Base-by-base conservation (phyloP, 768 basidiomycete genomes). In the Kwoniella newhampshirensis region DNA sequence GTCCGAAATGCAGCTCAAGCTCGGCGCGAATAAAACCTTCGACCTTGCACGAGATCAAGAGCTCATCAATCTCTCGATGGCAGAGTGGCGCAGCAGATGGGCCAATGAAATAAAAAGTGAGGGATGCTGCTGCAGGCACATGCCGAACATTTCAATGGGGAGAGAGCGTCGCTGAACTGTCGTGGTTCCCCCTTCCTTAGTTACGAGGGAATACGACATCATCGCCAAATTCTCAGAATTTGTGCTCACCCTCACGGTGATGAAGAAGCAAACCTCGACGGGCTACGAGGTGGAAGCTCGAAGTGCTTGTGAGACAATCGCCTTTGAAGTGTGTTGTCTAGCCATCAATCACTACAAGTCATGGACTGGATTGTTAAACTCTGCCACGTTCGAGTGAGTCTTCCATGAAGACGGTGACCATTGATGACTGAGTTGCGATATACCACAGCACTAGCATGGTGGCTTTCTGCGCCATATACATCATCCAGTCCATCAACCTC, bases 331-430 rank as follows among this genome's bases (percentile, higher is more conserved):
- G 4, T 54, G 52, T 23, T 60, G 59, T 42, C 25, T 46, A 13
- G 25, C 59, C 6, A 51, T 60, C 18, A 42, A 54, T 26, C 53
- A 48, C 39, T 60, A 60, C 40, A 54, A 54, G 26, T 60, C 59
- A 13, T 60, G 59, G 59, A 44, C 23, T 17, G 59, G 59, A 1
- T 26, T 55, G 4, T 21, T 60, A 46, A 60, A 60, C 40, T 60
- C 59, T 3, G 59, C 59, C 5, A 60, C 57, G 1, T 59, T 59
- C 18, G 57, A 59, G 57, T 59, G 15, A 59, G 57, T 59, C 7
- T 8, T 17, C 6, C 21, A 6, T n/a, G 41, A n/a, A n/a, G n/a
- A 42, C 41, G 17, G 8, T 42, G 17, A 42, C 41, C 6, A 13
- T 32, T 32, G 13, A 32, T n/a, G n/a, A n/a, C n/a, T n/a, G n/a